Evolutionary conservation across 2,329 filamentous ascomycete genomes (phyloP), one percentile per base, ranked within the genome.

Genomic region (Beauveria varroae): DNA sequence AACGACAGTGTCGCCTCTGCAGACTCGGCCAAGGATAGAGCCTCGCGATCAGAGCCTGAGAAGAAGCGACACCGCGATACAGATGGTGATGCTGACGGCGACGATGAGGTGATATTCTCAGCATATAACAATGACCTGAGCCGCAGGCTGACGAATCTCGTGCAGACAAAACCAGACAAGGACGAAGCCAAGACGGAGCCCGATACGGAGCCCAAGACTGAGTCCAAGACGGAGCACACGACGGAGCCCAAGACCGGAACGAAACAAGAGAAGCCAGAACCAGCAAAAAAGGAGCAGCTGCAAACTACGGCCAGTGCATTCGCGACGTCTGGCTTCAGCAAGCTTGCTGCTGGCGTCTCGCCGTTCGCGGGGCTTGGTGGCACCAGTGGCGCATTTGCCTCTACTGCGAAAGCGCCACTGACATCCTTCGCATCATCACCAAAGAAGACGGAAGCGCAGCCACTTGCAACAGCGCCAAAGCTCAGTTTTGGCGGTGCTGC

Each of bases 281-380:
- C 62, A 18, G 60, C 60, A 51, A 70, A 69, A 52, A 64, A 72
- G 60, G 67, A 70, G 55, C 49, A 65, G 69, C 51, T 43, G 30
- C 51, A 72, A 57, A 81, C 84, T 20, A 85, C 87, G 7, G 64
- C 79, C 14, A 82, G 83, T 10, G 84, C 86, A 6, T 92, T 92
- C 71, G 84, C 85, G 24, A 80, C 79, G 53, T 92, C 89, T 3
- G 84, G 82, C 20, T 86, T 92, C 68, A 83, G 86, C 57, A 85
- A 86, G 57, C 82, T 91, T 60, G 81, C 87, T 8, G 76, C 81
- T 26, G 81, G 83, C 5, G 76, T 81, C 28, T 91, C 88, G 4
- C 86, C 86, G 0, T 90, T 90, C 69, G 84, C 85, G 44, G 71
- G 78, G 20, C 69, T 88, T 50, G 81, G 81, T 46, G 72, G 70